Conservation (phyloP, 441 rosid genomes). For the Brassica balearica region DNA sequence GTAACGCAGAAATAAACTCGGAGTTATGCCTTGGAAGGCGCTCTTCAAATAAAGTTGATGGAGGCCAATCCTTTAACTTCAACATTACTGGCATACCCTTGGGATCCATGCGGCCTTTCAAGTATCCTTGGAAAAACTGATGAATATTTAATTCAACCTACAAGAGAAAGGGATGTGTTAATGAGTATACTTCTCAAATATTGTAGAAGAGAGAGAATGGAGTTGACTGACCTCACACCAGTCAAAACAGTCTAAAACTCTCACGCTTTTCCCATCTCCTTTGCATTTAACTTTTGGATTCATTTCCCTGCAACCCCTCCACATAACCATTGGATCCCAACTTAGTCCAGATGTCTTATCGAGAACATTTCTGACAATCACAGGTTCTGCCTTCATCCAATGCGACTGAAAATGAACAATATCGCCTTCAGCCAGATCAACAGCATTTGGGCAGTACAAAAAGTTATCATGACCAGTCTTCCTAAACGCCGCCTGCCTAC, state of each 20-base stretch:
- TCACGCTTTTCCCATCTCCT: slow-evolving; percentile 60
- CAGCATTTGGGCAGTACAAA: slow-evolving; percentile 64
- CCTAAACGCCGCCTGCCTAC: slow-evolving; percentile 62
- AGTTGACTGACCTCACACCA: slow-evolving; percentile 57
- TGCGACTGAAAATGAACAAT: slow-evolving; percentile 64
- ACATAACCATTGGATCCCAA: slow-evolving; percentile 99
- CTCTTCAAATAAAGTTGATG: slow-evolving; percentile 80
- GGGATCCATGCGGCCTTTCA: slow-evolving; percentile 60
- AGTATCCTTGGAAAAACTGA: slow-evolving; percentile 78
- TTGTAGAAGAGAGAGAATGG: too few relatives aligned
- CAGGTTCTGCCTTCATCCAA: slow-evolving; percentile 88
- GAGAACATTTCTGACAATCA: slow-evolving; percentile 73
- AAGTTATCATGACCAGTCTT: slow-evolving; percentile 64
- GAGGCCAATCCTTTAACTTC: slow-evolving; percentile 97
- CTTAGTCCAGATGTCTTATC: slow-evolving; percentile 66
- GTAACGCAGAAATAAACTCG: slow-evolving; percentile 83
- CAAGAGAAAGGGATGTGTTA: slow-evolving; percentile 12
- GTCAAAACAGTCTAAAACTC: slow-evolving; percentile 80
- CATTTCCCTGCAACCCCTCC: slow-evolving; percentile 72
- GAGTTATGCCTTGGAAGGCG: slow-evolving; percentile 88
- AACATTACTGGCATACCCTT: slow-evolving; percentile 88
- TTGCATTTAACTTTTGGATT: slow-evolving; percentile 34
- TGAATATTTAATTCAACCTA: slow-evolving; percentile 74
- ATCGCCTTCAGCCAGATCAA: slow-evolving; percentile 49
- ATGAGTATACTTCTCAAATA: slow-evolving; percentile 3